phyloP scores from a whole-genome alignment of 345 rosid genomes.

The Kandelia obovata region DNA sequence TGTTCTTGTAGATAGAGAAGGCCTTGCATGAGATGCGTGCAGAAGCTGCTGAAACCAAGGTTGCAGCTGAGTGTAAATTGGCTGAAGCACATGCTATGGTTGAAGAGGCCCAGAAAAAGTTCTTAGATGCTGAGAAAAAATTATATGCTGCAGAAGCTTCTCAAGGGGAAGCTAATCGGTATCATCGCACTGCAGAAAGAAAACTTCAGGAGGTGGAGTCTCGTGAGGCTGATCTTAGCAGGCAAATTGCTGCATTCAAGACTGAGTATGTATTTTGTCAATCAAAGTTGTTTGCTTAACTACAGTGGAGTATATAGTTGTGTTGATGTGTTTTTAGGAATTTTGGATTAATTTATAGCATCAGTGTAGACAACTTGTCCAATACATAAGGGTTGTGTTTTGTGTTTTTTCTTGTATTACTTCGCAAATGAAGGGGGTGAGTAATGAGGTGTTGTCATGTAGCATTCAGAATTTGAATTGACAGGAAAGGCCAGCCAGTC shows the following conservation, averaged over 20 bases:
- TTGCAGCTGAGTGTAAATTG: conserved; percentile 63
- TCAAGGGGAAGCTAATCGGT: conserved; percentile 65
- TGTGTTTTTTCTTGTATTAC: no score
- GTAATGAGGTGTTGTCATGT: no score
- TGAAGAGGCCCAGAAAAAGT: conserved; percentile 68
- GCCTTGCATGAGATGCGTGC: conserved; percentile 93
- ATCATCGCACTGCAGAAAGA: conserved; percentile 76
- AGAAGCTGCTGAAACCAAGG: conserved; percentile 86
- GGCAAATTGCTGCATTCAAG: conserved; percentile 58
- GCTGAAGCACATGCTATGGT: conserved; percentile 64
- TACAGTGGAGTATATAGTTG: no score
- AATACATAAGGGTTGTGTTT: no score
- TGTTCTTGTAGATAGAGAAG: conserved; percentile 67
- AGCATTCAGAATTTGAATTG: no score
- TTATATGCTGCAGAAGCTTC: conserved; percentile 62
- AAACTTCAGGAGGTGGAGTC: conserved; percentile 77
- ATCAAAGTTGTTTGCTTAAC: not conserved
- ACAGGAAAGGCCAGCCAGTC: no score
- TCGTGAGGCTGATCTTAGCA: conserved; percentile 76
- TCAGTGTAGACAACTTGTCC: no score
- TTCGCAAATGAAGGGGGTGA: no score
- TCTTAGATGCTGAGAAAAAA: conserved; percentile 59
- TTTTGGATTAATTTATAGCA: no score
- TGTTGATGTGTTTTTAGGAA: no score
- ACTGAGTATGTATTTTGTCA: conserved; percentile 55